Percentiles rank a stretch among this genome's conserved stretches.
Evolutionary conservation across 2,329 filamentous ascomycete genomes (phyloP).

Genomic region (Pseudogymnoascus sp.): DNA sequence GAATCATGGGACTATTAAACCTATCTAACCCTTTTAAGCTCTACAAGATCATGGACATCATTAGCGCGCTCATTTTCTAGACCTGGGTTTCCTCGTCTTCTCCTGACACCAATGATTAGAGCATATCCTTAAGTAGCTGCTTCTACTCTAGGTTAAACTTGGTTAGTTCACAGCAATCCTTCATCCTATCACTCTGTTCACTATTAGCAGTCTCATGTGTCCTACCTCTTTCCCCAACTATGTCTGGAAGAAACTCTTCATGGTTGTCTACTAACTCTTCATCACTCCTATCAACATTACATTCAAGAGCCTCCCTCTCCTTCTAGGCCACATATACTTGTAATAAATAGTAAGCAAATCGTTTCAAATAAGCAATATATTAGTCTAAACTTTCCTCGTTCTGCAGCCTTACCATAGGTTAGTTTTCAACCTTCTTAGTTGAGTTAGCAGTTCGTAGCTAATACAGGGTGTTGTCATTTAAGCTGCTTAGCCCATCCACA

Average conservation of each 20-base stretch:
- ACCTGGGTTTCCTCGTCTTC: neutral
- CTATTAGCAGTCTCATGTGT: neutral
- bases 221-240: neutral
- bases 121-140: neutral
- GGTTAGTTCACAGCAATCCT: neutral
- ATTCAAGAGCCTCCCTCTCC: constrained; percentile 1
- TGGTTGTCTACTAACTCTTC: neutral
- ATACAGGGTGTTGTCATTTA: constrained; percentile 9
- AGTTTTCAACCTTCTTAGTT: constrained; percentile 11
- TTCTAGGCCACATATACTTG: constrained; percentile 4
- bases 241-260: neutral
- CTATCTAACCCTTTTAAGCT: neutral
- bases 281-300: neutral
- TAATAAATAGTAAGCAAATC: constrained; percentile 11
- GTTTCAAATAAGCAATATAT: constrained; percentile 13
- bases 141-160: neutral
- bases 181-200: neutral
- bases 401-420: constrained; percentile 9
- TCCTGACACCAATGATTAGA: neutral
- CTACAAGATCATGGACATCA: neutral
- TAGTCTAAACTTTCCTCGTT: constrained; percentile 11
- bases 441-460: constrained; percentile 9
- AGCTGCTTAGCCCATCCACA: constrained; percentile 10
- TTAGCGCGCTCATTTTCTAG: neutral
- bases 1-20: neutral